phyloP scores from a whole-genome alignment of 768 basidiomycete species.

The Tricholoma bakamatsutake region DNA sequence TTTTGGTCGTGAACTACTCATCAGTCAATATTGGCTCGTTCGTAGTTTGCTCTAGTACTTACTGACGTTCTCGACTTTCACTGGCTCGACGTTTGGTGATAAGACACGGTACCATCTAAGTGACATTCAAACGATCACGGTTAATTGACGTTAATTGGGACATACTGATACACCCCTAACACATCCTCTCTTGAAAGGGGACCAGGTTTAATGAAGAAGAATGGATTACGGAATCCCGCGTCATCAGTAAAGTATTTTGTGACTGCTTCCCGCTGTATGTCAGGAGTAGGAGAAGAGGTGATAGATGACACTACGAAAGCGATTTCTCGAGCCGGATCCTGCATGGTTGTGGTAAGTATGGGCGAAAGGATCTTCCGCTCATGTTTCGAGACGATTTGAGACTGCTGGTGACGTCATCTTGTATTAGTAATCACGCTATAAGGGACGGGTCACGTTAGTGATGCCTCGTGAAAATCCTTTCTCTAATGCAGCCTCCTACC shows the following conservation, averaged over 20 bases:
- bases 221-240: constrained; percentile 53
- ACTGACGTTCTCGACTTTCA: background rate
- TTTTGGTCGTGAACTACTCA: constrained; percentile 42
- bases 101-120: constrained; percentile 59
- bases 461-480: no score
- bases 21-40: background rate
- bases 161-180: constrained; percentile 54
- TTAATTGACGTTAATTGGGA: background rate
- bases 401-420: constrained; percentile 3
- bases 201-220: constrained; percentile 41
- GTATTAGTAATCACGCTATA: no score
- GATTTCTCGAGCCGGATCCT: constrained; percentile 51
- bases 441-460: no score
- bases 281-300: constrained; percentile 42
- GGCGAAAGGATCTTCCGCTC: background rate
- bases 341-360: constrained; percentile 37
- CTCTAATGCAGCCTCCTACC: no score
- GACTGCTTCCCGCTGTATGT: constrained; percentile 42
- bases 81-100: constrained; percentile 39
- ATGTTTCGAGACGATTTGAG: background rate
- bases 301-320: constrained; percentile 35
- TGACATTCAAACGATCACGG: background rate
- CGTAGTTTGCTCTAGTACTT: background rate
- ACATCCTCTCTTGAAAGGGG: constrained; percentile 50
- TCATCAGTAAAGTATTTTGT: constrained; percentile 47